Evolutionary conservation across 106 monocot genomes (phyloP).

Genomic region (Dendrobium catenatum): DNA sequence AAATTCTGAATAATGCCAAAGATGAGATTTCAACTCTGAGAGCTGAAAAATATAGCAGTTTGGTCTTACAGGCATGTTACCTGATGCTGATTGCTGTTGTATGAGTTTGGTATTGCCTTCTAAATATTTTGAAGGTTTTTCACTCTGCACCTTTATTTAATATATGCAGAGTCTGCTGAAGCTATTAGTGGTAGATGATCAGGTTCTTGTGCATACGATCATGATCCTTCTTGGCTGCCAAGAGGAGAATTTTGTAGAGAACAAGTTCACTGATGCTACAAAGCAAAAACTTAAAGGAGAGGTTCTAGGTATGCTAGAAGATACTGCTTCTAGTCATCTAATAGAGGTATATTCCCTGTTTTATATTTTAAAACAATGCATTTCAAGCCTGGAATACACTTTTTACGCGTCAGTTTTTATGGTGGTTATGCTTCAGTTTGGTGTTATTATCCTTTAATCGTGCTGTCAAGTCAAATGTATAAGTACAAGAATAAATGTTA

Average conservation of each 20-base stretch:
- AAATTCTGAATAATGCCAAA: conserved; percentile 50
- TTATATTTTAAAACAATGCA: background rate
- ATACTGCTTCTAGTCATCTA: conserved; percentile 84
- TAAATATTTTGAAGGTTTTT: background rate
- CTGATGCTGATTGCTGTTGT: background rate
- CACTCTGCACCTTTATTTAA: background rate
- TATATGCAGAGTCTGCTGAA: conserved; percentile 62
- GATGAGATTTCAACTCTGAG: conserved; percentile 42
- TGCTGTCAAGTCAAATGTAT: background rate
- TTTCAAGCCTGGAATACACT: background rate
- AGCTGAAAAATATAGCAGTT: conserved; percentile 76
- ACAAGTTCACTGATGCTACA: conserved; percentile 18
- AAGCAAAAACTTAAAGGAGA: conserved; percentile 21
- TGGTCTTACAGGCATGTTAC: conserved; percentile 67
- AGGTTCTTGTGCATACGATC: conserved; percentile 49
- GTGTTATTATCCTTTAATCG: background rate
- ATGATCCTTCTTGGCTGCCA: conserved; percentile 50
- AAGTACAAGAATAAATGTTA: background rate
- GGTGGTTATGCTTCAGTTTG: background rate
- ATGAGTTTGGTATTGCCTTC: background rate
- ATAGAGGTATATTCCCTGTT: conserved; percentile 55
- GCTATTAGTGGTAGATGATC: conserved; percentile 57
- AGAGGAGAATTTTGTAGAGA: conserved; percentile 19
- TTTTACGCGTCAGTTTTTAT: background rate
- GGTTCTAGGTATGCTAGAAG: conserved; percentile 54